Percentiles rank a stretch among this genome's conserved stretches.
These are phyloP conservation scores for Trichoderma atroviride DNA, from an alignment of 2,329 filamentous ascomycete species.

Conservation along the genomic window DNA sequence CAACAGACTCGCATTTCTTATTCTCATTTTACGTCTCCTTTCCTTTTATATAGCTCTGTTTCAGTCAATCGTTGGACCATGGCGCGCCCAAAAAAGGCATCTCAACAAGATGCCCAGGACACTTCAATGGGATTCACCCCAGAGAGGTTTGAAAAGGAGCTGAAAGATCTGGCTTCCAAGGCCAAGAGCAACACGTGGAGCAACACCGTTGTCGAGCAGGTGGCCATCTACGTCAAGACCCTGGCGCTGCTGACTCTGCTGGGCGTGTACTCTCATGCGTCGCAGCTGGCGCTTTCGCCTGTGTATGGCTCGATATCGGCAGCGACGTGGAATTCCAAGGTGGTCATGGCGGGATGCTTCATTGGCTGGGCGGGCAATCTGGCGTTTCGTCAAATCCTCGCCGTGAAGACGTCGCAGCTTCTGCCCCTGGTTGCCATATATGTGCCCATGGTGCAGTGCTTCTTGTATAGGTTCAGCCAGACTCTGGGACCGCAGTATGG, in stretches of 20 bases:
- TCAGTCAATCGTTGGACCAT: constrained; percentile 2
- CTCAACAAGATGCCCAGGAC: constrained; percentile 9
- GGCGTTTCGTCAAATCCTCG: constrained; percentile 50
- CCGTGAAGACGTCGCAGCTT: constrained; percentile 53
- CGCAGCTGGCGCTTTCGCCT: constrained; percentile 76
- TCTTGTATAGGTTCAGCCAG: constrained; percentile 68
- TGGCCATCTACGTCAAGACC: constrained; percentile 43
- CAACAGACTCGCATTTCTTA: not conserved
- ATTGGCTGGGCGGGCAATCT: constrained; percentile 72
- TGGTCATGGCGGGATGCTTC: constrained; percentile 67
- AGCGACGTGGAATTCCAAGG: constrained; percentile 68
- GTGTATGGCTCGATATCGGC: constrained; percentile 86
- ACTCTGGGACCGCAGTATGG: constrained; percentile 70
- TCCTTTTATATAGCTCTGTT: not conserved
- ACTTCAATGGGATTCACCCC: constrained; percentile 46
- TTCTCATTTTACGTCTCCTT: not conserved
- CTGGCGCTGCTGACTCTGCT: constrained; percentile 39
- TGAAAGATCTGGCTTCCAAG: constrained; percentile 53
- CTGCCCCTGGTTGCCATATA: constrained; percentile 76
- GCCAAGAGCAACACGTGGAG: constrained; percentile 39
- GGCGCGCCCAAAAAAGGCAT: constrained; percentile 4
- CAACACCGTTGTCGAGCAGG: constrained; percentile 43
- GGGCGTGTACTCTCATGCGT: constrained; percentile 69
- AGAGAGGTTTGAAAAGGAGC: constrained; percentile 58
- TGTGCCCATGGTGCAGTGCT: constrained; percentile 72